Percentiles rank a stretch among this genome's conserved stretches.
Conservation (phyloP, 1,284 basidiomycete species). For the Trichosporon sp. region DNA sequence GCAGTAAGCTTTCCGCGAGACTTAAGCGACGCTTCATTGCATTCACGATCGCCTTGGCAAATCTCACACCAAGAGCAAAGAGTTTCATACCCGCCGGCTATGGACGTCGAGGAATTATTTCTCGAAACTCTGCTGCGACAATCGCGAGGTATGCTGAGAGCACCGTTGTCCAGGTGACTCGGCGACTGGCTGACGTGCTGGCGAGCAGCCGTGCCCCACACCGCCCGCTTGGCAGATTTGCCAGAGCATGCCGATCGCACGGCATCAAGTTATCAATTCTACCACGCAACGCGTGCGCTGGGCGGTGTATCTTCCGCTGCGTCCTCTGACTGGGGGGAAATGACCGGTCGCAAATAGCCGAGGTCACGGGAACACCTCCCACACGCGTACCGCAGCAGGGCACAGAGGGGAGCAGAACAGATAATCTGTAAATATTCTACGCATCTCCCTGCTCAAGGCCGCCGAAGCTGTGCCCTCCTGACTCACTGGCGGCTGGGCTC, state of each 20-base stretch:
- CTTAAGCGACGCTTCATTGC: background rate
- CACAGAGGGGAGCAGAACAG: background rate
- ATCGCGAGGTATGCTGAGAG: background rate
- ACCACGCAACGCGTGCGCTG: background rate
- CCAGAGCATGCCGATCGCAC: background rate
- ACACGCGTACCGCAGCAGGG: background rate
- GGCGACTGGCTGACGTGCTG: background rate
- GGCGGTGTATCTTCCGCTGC: background rate
- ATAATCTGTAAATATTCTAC: background rate
- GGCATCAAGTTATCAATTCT: background rate
- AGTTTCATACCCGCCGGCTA: background rate
- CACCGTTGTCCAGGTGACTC: background rate
- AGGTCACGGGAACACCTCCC: slow-evolving; percentile 1
- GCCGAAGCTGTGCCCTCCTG: background rate
- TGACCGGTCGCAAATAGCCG: slow-evolving; percentile 5
- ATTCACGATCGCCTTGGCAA: background rate
- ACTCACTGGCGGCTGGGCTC: too few relatives aligned
- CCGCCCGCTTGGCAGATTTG: background rate
- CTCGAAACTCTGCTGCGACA: background rate
- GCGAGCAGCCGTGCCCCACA: background rate
- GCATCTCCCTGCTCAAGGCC: background rate
- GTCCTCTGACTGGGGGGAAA: background rate
- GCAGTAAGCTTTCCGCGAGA: background rate
- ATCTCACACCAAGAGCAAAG: background rate
- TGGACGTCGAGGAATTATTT: background rate